Conservation (phyloP, 2,329 filamentous ascomycete genomes). For the Aspergillus pseudonomiae region DNA sequence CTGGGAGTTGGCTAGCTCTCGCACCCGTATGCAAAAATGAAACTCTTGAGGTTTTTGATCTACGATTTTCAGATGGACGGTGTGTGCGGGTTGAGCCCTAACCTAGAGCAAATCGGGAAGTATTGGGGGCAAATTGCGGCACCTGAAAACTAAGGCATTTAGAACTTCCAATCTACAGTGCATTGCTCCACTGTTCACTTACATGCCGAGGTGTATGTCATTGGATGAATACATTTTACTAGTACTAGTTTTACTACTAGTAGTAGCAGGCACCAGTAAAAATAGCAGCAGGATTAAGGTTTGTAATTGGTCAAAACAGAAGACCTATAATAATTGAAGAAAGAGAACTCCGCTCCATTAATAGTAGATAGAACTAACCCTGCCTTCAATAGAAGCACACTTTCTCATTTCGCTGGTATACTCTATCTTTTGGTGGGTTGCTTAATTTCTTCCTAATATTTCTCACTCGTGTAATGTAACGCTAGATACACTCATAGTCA, state of each 20-base stretch:
- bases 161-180: background rate
- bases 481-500: background rate
- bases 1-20: constrained; percentile 45
- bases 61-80: constrained; percentile 43
- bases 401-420: background rate
- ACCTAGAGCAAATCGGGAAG: constrained; percentile 34
- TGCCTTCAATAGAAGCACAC: background rate
- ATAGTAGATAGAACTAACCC: background rate
- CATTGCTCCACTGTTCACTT: background rate
- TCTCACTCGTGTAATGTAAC: background rate
- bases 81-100: constrained; percentile 51
- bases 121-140: constrained; percentile 12
- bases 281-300: background rate
- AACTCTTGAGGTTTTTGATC: constrained; percentile 41
- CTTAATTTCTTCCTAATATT: background rate
- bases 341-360: background rate
- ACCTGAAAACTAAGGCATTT: background rate
- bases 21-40: constrained; percentile 41
- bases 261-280: background rate
- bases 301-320: background rate
- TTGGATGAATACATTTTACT: background rate
- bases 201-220: background rate
- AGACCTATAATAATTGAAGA: background rate
- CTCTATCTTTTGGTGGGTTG: background rate
- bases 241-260: background rate